Base-by-base conservation (phyloP, 2,329 filamentous ascomycete species). In the Aureobasidium musti region DNA sequence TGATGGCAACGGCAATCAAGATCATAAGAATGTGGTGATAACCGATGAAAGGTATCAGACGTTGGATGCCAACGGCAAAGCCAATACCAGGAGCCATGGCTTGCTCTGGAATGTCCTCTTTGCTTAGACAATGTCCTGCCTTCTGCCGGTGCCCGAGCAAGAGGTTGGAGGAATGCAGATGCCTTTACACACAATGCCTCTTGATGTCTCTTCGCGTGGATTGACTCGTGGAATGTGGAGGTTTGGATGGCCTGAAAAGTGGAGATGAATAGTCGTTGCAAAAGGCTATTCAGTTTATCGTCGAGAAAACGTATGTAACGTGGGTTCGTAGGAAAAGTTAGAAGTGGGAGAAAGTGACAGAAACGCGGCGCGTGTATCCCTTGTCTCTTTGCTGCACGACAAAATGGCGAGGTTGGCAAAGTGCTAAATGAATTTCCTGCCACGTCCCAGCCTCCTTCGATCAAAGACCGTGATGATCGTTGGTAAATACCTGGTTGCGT, bases 21-120 rank as follows among this genome's bases (percentile, higher is more conserved):
- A 99, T 92, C 95, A 99, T 99, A 78, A 99, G 86, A 71, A 98
- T 90, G 87, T 99, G 87, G 75, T 89, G 87, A 87, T 87, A 89
- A 69, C 86, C 86, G 70, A 89, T 80, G 76, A 86, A 82, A 68
- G 86, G 84, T 77, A 88, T 79, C 73, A 87, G 79, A 73, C 84
- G 79, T 76, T 82, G 80, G 72, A 84, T 79, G 74, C 81, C 81
- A 68, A 83, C 79, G 30, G 82, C 80, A 72, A 84, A 83, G 70
- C 77, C 73, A 71, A 83, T 54, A 54, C 50, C 75, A 71, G 79
- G 79, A 67, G 81, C 77, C 82, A 83, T 83, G 39, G 41, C 52
- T 43, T 52, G 21, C 35, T 64, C 28, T 53, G 61, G 37, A 64
- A 64, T 64, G 61, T 23, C n/a, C 19, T 35, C 23, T 50, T 37